Percentiles rank a stretch among this genome's conserved stretches.
Evolutionary conservation across 2,329 filamentous ascomycete genomes (phyloP).

Genomic region (Coleophoma eucalyptorum): DNA sequence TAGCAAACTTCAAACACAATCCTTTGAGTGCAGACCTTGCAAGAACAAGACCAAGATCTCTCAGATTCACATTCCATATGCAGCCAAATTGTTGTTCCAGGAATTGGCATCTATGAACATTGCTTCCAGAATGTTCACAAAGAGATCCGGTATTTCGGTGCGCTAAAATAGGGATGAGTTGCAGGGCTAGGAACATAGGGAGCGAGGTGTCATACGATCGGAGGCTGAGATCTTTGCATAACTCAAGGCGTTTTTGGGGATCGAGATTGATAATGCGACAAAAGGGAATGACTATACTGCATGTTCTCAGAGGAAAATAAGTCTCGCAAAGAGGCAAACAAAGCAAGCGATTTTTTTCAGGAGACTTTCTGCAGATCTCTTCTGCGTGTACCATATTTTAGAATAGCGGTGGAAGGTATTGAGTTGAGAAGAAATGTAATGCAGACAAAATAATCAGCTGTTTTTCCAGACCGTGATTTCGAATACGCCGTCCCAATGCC

Average conservation of each 20-base stretch:
- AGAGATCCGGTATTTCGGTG: conserved; percentile 71
- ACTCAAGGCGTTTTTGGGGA: not conserved
- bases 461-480: not conserved
- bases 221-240: conserved; percentile 1
- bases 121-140: conserved; percentile 94
- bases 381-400: conserved; percentile 5
- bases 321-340: not conserved
- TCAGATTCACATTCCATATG: conserved; percentile 96
- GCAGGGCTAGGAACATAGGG: not conserved
- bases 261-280: conserved; percentile 1
- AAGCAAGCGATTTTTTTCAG: not conserved
- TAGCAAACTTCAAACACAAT: conserved; percentile 90
- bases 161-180: conserved; percentile 38
- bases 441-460: not conserved
- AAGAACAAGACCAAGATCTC: conserved; percentile 99
- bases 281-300: conserved; percentile 7
- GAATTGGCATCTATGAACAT: conserved; percentile 99
- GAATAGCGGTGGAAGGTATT: not conserved
- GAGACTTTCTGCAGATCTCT: not conserved
- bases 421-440: not conserved
- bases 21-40: conserved; percentile 95
- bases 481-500: not conserved
- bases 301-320: conserved; percentile 4
- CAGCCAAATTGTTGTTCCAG: conserved; percentile 97
- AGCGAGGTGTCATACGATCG: not conserved